Evolutionary conservation across 352 stramenopile species (phyloP).

Genomic region (Globisporangium yorkense): DNA sequence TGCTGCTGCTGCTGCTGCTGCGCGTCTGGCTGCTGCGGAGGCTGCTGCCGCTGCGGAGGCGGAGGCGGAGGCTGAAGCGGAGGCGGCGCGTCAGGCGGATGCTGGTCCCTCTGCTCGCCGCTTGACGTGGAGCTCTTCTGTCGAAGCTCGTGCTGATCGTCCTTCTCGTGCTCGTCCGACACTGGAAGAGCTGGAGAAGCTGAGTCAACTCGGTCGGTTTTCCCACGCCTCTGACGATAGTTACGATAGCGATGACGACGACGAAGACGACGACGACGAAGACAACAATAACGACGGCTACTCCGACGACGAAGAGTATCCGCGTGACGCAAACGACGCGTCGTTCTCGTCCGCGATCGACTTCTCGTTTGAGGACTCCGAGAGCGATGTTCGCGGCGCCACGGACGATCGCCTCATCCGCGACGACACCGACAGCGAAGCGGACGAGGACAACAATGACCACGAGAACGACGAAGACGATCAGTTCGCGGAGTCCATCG

Average conservation of each 20-base stretch:
- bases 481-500: not conserved
- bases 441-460: not conserved
- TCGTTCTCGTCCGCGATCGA: conserved; percentile 1
- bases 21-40: conserved; percentile 2
- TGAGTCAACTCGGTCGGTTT: conserved; percentile 13
- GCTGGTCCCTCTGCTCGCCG: not conserved
- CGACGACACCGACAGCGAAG: conserved; percentile 12
- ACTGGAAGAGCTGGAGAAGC: conserved; percentile 13
- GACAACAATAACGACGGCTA: not conserved
- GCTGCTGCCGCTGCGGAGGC: not conserved
- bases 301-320: not conserved
- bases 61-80: conserved; percentile 11
- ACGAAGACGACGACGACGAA: conserved; percentile 7
- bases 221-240: conserved; percentile 12
- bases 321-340: not conserved
- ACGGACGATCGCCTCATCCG: not conserved
- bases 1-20: not conserved
- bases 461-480: conserved; percentile 4
- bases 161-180: conserved; percentile 7
- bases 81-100: conserved; percentile 3
- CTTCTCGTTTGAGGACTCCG: not conserved
- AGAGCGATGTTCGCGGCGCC: not conserved
- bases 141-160: not conserved
- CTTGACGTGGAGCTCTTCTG: not conserved
- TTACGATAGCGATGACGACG: conserved; percentile 8